Evolutionary conservation across 2,329 filamentous ascomycete genomes (phyloP), one percentile per base, ranked within the genome.

Genomic region (Penicillium sp.): DNA sequence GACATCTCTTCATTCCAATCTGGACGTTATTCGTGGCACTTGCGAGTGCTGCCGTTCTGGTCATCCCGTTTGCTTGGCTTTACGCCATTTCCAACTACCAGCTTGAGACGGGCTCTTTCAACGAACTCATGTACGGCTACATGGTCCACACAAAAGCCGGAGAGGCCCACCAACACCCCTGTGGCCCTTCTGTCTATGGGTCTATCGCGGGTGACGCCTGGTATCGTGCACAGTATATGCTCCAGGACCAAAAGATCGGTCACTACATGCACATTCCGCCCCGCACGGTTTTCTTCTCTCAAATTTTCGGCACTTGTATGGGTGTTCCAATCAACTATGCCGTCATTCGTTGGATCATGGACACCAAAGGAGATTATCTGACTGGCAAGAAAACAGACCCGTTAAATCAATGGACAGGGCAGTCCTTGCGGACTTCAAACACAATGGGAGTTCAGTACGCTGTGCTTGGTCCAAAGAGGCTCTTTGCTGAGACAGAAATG

Each of bases 231-330:
- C 81, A 83, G 60, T 76, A 79, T 22, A 83, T 85, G 75, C 73
- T 86, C 0, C 83, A 86, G 62, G 84, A 87, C 63, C 81, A 83
- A 65, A 84, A 86, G 64, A 84, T 86, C n/a, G 84, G 83, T 0
- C 83, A 86, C 61, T 86, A 86, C 61, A 84, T 85, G 79, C 82
- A 86, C 51, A 76, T 86, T 0, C 82, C 83, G 0, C 84, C 84
- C 2, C 79, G 81, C 13, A 74, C 79, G 0, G 79, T 85, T 6
- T 86, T 87, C 72, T 83, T 85, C 66, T 82, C 81, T 1, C 84
- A 86, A 62, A 74, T 86, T 4, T 83, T 85, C 32, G 84, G 82
- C 4, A 82, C 81, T 16, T 70, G 83, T 8, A 74, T 86, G 40
- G 84, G 83, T 5, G 77, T 86, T 7, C 83, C 84, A 0, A 80